Conservation (phyloP, 208 protist species). For the Wallacemonas sp. region DNA sequence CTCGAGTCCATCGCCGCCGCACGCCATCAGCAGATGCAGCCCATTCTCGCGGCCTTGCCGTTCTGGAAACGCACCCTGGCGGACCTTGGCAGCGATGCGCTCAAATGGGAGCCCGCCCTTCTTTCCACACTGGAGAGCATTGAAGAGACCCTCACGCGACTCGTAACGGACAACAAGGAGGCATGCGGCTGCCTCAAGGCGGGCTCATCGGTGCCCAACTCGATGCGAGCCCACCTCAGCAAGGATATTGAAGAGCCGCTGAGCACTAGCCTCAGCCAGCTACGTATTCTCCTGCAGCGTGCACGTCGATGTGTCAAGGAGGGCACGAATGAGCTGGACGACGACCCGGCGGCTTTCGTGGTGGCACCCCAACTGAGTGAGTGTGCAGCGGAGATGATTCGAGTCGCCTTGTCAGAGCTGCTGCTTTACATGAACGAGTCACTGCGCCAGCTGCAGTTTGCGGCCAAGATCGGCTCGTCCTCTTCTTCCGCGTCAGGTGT, state of each 20-base stretch:
- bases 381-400: slow-evolving; percentile 43
- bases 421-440: slow-evolving; percentile 74
- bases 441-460: slow-evolving; percentile 57
- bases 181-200: slow-evolving; percentile 26
- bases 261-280: slow-evolving; percentile 21
- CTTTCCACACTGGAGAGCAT: slow-evolving; percentile 21
- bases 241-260: slow-evolving; percentile 49
- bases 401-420: slow-evolving; percentile 47
- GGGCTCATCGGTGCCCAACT: slow-evolving; percentile 37
- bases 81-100: slow-evolving; percentile 59
- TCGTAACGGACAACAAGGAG: slow-evolving; percentile 27
- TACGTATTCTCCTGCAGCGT: slow-evolving; percentile 30
- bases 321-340: slow-evolving; percentile 27
- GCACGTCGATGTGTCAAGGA: slow-evolving; percentile 28
- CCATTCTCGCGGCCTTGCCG: slow-evolving; percentile 29
- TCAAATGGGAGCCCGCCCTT: slow-evolving; percentile 15
- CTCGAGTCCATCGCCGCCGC: slow-evolving; percentile 79
- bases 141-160: slow-evolving; percentile 21
- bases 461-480: slow-evolving; percentile 13
- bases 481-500: neutral
- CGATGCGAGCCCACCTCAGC: slow-evolving; percentile 47
- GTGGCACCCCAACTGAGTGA: slow-evolving; percentile 41
- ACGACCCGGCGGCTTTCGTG: slow-evolving; percentile 27
- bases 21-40: slow-evolving; percentile 60
- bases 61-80: slow-evolving; percentile 38